A percentile compares a stretch with the other conserved stretches of the same genome.
Evolutionary conservation across 768 basidiomycete genomes (phyloP).

Genomic region (Leccinum variicolor): DNA sequence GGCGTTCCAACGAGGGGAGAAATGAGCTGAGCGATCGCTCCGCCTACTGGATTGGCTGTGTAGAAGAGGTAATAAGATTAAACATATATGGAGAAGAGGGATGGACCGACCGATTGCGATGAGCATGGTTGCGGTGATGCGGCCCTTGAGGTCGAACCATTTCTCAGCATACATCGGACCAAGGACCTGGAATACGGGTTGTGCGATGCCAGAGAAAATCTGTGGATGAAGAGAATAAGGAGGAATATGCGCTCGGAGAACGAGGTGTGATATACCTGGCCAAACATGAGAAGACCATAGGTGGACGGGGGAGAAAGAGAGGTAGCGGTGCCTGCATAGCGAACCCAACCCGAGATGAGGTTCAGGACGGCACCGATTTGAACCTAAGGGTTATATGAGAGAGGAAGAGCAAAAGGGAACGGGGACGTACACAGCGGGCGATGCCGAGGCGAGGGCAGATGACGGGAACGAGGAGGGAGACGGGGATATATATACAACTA

Average conservation of each 20-base stretch:
- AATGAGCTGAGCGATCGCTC: conserved; percentile 69
- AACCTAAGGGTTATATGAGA: conserved; percentile 40
- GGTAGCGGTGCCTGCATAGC: conserved; percentile 66
- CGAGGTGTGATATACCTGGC: conserved; percentile 48
- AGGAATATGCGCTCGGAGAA: not conserved
- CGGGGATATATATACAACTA: conserved; percentile 58
- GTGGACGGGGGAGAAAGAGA: conserved; percentile 48
- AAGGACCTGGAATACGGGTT: conserved; percentile 73
- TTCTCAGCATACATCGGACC: conserved; percentile 79
- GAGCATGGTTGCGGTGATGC: conserved; percentile 76
- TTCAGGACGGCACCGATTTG: conserved; percentile 53
- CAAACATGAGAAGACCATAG: conserved; percentile 66
- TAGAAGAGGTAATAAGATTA: not conserved
- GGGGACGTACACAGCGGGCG: conserved; percentile 53
- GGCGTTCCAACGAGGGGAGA: conserved; percentile 57
- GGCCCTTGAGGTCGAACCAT: conserved; percentile 75
- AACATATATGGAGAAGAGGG: not conserved
- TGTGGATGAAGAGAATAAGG: conserved; percentile 23
- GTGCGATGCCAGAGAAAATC: conserved; percentile 62
- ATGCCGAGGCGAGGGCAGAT: conserved; percentile 59
- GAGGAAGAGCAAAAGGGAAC: not conserved
- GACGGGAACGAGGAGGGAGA: conserved; percentile 55
- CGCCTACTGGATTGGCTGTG: conserved; percentile 70
- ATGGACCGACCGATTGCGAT: conserved; percentile 40
- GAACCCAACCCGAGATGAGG: conserved; percentile 69